Base-by-base conservation (phyloP, 345 rosid genomes). In the Camelina laxa region DNA sequence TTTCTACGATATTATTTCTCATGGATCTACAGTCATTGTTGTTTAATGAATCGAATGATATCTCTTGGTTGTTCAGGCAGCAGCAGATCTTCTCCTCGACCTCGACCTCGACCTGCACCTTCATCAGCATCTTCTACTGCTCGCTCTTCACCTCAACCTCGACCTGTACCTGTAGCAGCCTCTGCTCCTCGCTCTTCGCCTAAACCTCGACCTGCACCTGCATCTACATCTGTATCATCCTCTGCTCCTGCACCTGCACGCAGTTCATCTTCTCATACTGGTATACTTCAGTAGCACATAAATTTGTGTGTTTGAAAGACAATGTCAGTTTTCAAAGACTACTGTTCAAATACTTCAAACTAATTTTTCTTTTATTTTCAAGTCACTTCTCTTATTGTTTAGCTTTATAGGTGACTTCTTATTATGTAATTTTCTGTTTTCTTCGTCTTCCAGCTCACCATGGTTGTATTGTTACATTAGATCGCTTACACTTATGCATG, bases 51-150 rank as follows among this genome's bases (percentile, higher is more conserved):
- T 30, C 39, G 9, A 15, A 38, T 39, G 31, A 60, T 20, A 30
- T 20, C 35, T 61, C 35, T 45, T 30, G 41, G n/a, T n/a, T 64
- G 54, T 67, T 33, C 17, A 67, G 71, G 27, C 27, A 24, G 27
- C 27, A 24, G 33, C 27, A 67, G 60, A 67, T 67, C 71, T 51
- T 4, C 71, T 36, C 47, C 60, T 50, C 47, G 49, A 4, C 19
- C 71, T 67, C 5, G 6, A 20, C 27, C 55, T 50, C 27, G 27
- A 50, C 27, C 27, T 9, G 55, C 27, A 50, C 14, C 60, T 35
- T 1, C 38, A 35, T 2, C 9, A 35, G 38, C 38, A 35, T 9
- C 38, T 35, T 35, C 38, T 8, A 35, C 38, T 35, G 0, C 38
- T 35, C 38, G 38, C 38, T 35, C 38, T 35, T 35, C 38, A 35